Conservation (phyloP, 1,284 basidiomycete genomes). For the Dichomitus squalens region DNA sequence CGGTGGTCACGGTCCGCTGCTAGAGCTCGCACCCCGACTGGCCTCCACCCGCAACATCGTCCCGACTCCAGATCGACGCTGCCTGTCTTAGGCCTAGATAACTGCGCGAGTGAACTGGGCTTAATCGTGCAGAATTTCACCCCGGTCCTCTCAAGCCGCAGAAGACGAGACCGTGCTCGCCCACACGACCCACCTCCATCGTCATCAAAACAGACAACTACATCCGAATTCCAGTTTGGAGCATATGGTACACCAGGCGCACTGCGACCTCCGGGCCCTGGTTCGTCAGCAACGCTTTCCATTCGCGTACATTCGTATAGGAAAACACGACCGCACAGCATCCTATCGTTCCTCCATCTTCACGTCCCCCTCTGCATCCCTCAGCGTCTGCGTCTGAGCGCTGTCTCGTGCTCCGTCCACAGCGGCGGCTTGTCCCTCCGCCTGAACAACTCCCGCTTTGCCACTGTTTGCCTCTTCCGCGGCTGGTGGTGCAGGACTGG, state of each 20-base stretch:
- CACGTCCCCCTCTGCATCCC: constrained; percentile 50
- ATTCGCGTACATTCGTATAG: neutral
- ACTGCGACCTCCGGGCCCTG: neutral
- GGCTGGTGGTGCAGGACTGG: constrained; percentile 16
- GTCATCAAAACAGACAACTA: neutral
- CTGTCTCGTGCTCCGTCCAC: neutral
- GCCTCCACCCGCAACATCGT: neutral
- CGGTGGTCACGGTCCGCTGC: neutral
- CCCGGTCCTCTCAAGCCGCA: neutral
- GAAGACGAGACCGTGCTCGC: too few relatives aligned
- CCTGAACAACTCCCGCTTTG: neutral
- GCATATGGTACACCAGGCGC: neutral
- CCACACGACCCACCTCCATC: neutral
- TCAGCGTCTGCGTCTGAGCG: constrained; percentile 5
- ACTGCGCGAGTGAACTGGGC: neutral
- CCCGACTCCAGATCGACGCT: neutral
- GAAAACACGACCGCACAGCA: neutral
- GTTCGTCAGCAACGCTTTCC: neutral
- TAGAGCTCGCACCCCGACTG: neutral
- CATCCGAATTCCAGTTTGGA: neutral
- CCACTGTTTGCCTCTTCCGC: constrained; percentile 6
- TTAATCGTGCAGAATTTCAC: neutral
- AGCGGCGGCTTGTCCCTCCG: neutral
- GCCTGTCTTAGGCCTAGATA: neutral
- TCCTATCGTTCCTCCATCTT: constrained; percentile 49